Base-by-base conservation (phyloP, 2,329 filamentous ascomycete genomes). In the Macrophomina tecta region DNA sequence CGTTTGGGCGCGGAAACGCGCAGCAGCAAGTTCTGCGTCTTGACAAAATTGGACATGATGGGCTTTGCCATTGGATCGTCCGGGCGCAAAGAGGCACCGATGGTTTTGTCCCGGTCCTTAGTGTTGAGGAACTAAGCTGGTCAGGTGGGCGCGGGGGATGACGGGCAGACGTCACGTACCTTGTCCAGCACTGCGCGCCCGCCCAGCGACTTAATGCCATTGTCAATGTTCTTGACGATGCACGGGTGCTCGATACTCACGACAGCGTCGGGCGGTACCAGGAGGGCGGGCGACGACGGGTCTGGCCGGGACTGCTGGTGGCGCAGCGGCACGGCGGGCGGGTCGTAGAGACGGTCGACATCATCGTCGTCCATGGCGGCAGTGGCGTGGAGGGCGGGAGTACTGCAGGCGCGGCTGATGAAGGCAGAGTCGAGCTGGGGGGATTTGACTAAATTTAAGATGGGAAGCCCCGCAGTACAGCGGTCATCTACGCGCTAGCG, bases 1-100 rank as follows among this genome's bases (percentile, higher is more conserved):
- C 92, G 85, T 77, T 90, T 95, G 0, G 95, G 94, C 0, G 98
- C 88, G 0, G 90, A 93, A 65, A 99, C 85, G 76, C 93, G 94
- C 64, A 99, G 83, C 23, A 98, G 84, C 23, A 98, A 82, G 74
- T 97, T 97, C 75, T 93, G 92, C 9, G 92, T 91, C 23, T 87
- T 81, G 38, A 90, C 87, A 74, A 90, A 91, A 49, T 90, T 89
- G 7, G 94, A 97, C 71, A 90, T 83, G 68, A 97, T 83, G 8
- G 92, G 91, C 71, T 91, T 90, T 72, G 91, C 89, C 73, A 92
- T 88, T 2, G 90, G 90, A 77, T 96, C 93, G 70, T 93, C 87
- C 30, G 91, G 91, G 28, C 92, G 89, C 64, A 98, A 83, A 72
- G 91, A 91, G n/a, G 97, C 80, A 1, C 90, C 90, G 30, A 87